phyloP scores from a whole-genome alignment of 768 basidiomycete genomes.

The Calocybe indica region DNA sequence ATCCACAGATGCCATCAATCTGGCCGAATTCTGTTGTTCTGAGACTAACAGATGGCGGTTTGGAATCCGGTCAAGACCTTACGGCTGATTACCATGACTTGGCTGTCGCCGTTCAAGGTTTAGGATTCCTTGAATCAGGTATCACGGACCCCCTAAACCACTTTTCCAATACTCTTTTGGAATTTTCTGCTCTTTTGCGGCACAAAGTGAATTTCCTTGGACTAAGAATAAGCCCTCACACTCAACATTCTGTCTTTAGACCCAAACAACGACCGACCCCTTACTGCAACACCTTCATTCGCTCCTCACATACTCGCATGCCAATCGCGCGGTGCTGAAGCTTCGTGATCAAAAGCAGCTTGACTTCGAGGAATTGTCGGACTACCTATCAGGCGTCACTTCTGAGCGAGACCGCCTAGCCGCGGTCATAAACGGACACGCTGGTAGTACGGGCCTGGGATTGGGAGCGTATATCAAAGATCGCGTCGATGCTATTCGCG shows the following conservation, averaged over 20 bases:
- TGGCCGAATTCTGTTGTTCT: conserved; percentile 42
- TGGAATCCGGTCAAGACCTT: conserved; percentile 86
- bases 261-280: conserved; percentile 87
- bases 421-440: conserved; percentile 85
- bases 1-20: conserved; percentile 15
- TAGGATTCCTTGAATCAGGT: conserved; percentile 96
- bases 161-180: conserved; percentile 92
- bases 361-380: conserved; percentile 95
- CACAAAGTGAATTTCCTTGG: conserved; percentile 54
- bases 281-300: conserved; percentile 89
- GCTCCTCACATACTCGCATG: conserved; percentile 87
- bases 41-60: conserved; percentile 82
- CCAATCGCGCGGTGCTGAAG: conserved; percentile 91
- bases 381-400: conserved; percentile 90
- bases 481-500: conserved; percentile 84
- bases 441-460: conserved; percentile 78
- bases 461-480: conserved; percentile 89
- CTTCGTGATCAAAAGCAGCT: conserved; percentile 97
- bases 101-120: conserved; percentile 91
- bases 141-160: conserved; percentile 97
- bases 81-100: conserved; percentile 96
- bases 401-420: conserved; percentile 89
- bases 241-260: conserved; percentile 27
- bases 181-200: conserved; percentile 86
- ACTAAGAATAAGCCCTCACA: not conserved